Percentiles rank a stretch among this genome's conserved stretches.
phyloP scores from a whole-genome alignment of 495 filamentous ascomycete genomes.

The Trichoderma erinaceum region DNA sequence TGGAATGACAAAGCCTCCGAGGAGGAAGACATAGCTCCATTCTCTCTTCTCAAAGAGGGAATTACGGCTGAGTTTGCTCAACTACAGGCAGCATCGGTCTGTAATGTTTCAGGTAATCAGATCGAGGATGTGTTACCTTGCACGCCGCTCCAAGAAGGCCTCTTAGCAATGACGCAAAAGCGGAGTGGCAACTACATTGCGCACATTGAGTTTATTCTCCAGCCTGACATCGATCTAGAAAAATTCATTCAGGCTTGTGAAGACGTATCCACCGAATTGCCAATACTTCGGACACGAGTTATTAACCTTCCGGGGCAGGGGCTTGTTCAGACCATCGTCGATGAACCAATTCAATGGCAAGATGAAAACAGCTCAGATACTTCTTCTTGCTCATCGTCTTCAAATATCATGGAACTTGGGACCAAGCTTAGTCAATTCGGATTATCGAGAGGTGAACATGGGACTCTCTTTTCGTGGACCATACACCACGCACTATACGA shows the following conservation, averaged over 20 bases:
- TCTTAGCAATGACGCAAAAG: background rate
- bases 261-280: background rate
- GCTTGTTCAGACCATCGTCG: background rate
- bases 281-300: background rate
- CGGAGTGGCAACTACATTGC: background rate
- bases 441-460: background rate
- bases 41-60: no score
- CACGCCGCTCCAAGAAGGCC: background rate
- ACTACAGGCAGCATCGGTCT: conserved; percentile 19
- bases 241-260: background rate
- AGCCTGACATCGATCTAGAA: background rate
- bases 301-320: background rate
- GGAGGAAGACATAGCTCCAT: background rate
- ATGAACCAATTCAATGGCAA: background rate
- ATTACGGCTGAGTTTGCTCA: no score
- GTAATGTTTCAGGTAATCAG: conserved; percentile 27
- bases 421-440: background rate
- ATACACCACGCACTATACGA: background rate
- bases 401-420: background rate
- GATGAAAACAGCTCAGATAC: no score
- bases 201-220: background rate
- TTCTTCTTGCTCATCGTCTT: background rate
- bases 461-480: background rate
- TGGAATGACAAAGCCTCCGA: no score
- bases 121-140: background rate